phyloP scores from a whole-genome alignment of 768 basidiomycete genomes.

The Lentinula edodes region DNA sequence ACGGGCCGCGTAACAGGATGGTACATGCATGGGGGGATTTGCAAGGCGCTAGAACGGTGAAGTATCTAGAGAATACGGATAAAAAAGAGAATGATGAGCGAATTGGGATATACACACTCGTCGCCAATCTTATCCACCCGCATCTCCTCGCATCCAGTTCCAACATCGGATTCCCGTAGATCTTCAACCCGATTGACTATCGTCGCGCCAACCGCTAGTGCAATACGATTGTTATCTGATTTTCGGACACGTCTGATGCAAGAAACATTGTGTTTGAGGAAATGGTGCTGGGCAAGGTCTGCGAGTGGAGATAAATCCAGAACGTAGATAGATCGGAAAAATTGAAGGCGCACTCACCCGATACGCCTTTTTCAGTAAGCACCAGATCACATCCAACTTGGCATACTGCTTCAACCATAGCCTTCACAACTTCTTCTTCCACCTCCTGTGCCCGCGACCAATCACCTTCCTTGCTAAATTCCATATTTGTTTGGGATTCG shows the following conservation, averaged over 20 bases:
- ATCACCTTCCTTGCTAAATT: conserved; percentile 90
- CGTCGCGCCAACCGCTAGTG: conserved; percentile 90
- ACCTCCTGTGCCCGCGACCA: conserved; percentile 91
- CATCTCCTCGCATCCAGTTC: conserved; percentile 94
- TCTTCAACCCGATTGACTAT: conserved; percentile 98
- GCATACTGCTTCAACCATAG: conserved; percentile 68
- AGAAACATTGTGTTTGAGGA: conserved; percentile 84
- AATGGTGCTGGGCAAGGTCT: conserved; percentile 93
- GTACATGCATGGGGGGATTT: conserved; percentile 92
- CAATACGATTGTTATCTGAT: conserved; percentile 98
- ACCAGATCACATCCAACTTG: conserved; percentile 95
- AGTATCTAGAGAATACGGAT: conserved; percentile 52
- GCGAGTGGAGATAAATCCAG: not conserved
- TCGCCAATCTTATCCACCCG: conserved; percentile 96
- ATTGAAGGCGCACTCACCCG: conserved; percentile 50
- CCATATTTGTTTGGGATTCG: conserved; percentile 97
- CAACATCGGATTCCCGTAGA: conserved; percentile 85
- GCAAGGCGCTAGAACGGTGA: conserved; percentile 95
- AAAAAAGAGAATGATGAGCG: conserved; percentile 9
- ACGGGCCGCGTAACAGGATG: conserved; percentile 94
- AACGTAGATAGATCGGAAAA: not conserved
- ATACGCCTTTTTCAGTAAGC: conserved; percentile 97
- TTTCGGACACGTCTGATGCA: conserved; percentile 96
- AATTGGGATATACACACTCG: conserved; percentile 47
- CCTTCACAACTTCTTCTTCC: conserved; percentile 95